These are phyloP conservation scores for Gaultheria prostrata DNA, from an alignment of 148 eudicot species.

Conservation along the genomic window DNA sequence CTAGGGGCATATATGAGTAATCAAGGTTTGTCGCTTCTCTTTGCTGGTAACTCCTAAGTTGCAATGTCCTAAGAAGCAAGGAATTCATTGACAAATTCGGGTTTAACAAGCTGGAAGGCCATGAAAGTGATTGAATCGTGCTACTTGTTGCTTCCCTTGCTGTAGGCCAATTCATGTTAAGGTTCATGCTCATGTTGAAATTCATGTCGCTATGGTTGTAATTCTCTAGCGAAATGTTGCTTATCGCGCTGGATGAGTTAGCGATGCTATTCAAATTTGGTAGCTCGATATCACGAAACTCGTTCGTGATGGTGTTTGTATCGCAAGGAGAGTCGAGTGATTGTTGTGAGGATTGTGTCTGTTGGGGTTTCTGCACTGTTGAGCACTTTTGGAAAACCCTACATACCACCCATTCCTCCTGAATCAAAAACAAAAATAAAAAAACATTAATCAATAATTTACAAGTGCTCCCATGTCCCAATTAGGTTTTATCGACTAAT, in stretches of 20 bases:
- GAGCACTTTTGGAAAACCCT: constrained; percentile 74
- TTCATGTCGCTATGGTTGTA: constrained; percentile 6
- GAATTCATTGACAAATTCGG: constrained; percentile 63
- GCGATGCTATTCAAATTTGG: constrained; percentile 39
- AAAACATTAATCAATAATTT: neutral
- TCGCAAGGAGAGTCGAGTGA: constrained; percentile 55
- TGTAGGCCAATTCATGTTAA: constrained; percentile 35
- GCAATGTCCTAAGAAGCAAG: constrained; percentile 64
- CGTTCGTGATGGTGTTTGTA: constrained; percentile 42
- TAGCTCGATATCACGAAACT: constrained; percentile 60
- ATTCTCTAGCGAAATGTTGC: constrained; percentile 31
- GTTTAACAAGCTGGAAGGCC: constrained; percentile 52
- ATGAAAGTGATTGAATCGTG: constrained; percentile 29
- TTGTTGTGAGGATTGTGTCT: constrained; percentile 46
- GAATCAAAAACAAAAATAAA: neutral
- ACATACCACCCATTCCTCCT: constrained; percentile 98
- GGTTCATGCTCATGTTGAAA: constrained; percentile 14
- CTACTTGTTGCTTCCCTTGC: constrained; percentile 18
- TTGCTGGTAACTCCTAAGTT: constrained; percentile 43
- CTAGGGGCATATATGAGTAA: constrained; percentile 43
- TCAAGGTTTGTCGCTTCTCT: constrained; percentile 31
- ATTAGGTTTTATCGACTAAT: too few relatives aligned
- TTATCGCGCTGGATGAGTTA: constrained; percentile 28
- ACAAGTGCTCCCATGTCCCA: neutral
- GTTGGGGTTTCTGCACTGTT: constrained; percentile 55